These are phyloP conservation scores for Lolium rigidum DNA, from an alignment of 176 grass and related monocot genomes.

Conservation along the genomic window DNA sequence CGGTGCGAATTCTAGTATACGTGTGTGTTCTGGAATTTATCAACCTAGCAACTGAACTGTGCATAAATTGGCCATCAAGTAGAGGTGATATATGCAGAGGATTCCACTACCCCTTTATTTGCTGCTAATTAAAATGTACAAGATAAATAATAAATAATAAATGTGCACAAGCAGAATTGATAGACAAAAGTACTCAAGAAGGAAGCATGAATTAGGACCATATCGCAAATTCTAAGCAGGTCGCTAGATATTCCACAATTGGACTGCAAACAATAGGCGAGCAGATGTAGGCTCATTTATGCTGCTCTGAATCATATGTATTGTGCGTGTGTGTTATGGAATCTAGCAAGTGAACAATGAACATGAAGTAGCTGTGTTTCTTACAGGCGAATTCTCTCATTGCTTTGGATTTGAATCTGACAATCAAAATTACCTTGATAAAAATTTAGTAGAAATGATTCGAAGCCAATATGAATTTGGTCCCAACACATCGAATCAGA, in stretches of 20 bases:
- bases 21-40: neutral
- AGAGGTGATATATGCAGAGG: neutral
- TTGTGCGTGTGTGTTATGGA: neutral
- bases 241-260: too few relatives aligned
- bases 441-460: neutral
- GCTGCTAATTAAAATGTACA: neutral
- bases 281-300: neutral
- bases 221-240: neutral
- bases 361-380: neutral
- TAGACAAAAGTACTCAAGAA: neutral
- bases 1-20: neutral
- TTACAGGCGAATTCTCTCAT: neutral
- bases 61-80: neutral
- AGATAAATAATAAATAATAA: slow-evolving; percentile 8
- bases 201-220: neutral
- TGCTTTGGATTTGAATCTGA: neutral
- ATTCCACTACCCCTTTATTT: neutral
- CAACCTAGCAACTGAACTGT: neutral
- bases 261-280: too few relatives aligned
- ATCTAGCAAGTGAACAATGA: neutral
- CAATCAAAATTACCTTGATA: neutral
- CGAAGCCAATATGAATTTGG: neutral
- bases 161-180: neutral
- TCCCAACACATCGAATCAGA: neutral
- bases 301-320: neutral